Conservation (phyloP, 2,329 filamentous ascomycete species). For the Colletotrichum tanaceti region DNA sequence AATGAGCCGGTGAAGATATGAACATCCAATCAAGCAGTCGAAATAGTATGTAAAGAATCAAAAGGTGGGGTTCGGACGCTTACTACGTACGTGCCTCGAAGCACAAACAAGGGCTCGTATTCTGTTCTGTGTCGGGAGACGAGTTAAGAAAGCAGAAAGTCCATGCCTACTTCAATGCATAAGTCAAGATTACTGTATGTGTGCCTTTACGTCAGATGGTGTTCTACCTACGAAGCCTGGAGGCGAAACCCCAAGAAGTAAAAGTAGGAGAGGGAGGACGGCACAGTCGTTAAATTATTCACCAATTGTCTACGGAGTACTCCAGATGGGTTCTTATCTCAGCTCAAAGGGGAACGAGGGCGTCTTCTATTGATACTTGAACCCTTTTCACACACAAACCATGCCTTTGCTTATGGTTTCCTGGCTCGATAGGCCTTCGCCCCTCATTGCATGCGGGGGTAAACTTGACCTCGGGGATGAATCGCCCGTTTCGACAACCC, state of each 20-base stretch:
- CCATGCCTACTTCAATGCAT: background rate
- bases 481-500: background rate
- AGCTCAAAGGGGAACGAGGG: too few relatives aligned
- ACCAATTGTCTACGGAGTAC: too few relatives aligned
- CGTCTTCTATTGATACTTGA: too few relatives aligned
- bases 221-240: background rate
- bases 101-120: too few relatives aligned
- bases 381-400: too few relatives aligned
- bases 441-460: too few relatives aligned
- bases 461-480: background rate
- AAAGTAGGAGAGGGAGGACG: slow-evolving; percentile 5
- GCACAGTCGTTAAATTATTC: background rate
- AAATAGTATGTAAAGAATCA: background rate
- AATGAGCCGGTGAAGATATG: background rate
- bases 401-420: too few relatives aligned
- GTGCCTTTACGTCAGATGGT: background rate
- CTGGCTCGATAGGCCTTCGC: too few relatives aligned
- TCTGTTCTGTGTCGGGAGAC: too few relatives aligned
- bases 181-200: background rate
- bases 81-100: background rate
- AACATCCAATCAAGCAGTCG: background rate
- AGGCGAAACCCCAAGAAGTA: slow-evolving; percentile 24
- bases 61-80: slow-evolving; percentile 3
- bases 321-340: too few relatives aligned
- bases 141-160: background rate